These are phyloP conservation scores for Elaeis guineensis DNA, from an alignment of 176 grass and related monocot genomes.

Conservation along the genomic window DNA sequence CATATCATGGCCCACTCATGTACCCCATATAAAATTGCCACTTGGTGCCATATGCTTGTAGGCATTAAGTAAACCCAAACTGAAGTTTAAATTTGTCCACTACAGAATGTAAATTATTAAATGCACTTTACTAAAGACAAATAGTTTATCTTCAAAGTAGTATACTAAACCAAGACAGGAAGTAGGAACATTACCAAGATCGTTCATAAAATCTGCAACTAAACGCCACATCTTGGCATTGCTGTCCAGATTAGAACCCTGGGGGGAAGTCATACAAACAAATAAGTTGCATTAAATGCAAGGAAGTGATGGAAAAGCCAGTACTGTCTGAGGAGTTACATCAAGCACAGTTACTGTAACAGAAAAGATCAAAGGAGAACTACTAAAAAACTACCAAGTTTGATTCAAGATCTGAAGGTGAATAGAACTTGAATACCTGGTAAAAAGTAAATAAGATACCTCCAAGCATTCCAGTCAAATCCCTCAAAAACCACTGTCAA, in stretches of 20 bases:
- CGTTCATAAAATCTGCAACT: conserved; percentile 99
- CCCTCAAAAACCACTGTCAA: conserved; percentile 89
- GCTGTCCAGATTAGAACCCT: conserved; percentile 93
- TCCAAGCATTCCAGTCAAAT: conserved; percentile 97
- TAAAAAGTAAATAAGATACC: conserved; percentile 94
- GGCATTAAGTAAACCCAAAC: no score
- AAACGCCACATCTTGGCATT: conserved; percentile 95
- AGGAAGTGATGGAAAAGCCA: neutral
- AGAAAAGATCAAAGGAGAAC: no score
- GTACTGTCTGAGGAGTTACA: conserved; percentile 14
- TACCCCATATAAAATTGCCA: no score
- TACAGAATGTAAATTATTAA: no score
- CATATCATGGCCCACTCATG: no score
- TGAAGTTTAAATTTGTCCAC: no score
- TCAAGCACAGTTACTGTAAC: neutral
- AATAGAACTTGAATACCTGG: conserved; percentile 47
- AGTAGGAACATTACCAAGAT: conserved; percentile 58
- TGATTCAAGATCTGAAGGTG: no score
- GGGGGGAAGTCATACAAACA: conserved; percentile 20
- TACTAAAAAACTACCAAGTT: neutral
- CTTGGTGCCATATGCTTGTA: no score
- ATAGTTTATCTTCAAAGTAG: no score
- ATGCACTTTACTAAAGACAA: no score
- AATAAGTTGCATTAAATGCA: neutral
- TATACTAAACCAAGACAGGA: no score